phyloP scores from a whole-genome alignment of 176 grass and related monocot genomes.

The Ananas comosus region DNA sequence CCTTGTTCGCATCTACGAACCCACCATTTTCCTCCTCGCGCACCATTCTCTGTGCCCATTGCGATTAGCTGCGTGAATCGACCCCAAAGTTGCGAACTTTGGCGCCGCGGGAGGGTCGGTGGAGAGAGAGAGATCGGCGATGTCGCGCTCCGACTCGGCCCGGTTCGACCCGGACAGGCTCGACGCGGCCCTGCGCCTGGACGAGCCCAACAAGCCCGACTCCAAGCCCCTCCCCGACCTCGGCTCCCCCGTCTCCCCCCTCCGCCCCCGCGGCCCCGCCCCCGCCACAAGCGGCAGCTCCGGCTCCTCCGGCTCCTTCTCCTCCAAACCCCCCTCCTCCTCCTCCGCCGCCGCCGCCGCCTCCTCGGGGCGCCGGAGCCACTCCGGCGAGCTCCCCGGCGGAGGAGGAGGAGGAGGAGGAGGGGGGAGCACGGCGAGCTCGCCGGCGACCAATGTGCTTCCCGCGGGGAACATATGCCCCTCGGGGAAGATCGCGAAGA shows the following conservation, averaged over 20 bases:
- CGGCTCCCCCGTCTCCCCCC: slow-evolving; percentile 69
- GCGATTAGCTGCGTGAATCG: too few species aligned
- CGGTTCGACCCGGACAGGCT: slow-evolving; percentile 29
- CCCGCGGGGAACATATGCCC: slow-evolving; percentile 81
- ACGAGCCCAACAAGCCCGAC: slow-evolving; percentile 58
- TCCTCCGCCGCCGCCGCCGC: slow-evolving; percentile 21
- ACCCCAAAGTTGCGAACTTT: not conserved
- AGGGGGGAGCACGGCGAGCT: slow-evolving; percentile 63
- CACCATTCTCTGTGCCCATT: not conserved
- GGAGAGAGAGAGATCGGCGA: not conserved
- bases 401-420: slow-evolving; percentile 31
- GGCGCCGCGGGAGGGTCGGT: not conserved
- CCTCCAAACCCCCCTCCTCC: slow-evolving; percentile 22
- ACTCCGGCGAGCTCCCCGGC: slow-evolving; percentile 25
- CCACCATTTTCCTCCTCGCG: slow-evolving; percentile 1
- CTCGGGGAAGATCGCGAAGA: slow-evolving; percentile 45
- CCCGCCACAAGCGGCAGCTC: slow-evolving; percentile 31
- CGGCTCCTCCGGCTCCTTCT: slow-evolving; percentile 30
- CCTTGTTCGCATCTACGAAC: not conserved
- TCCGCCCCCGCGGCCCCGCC: slow-evolving; percentile 30
- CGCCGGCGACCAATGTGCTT: slow-evolving; percentile 72
- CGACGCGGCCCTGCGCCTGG: slow-evolving; percentile 31
- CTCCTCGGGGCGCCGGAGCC: slow-evolving; percentile 32
- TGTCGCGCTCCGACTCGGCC: slow-evolving; percentile 6
- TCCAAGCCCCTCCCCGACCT: slow-evolving; percentile 65